Percentiles rank a stretch among this genome's conserved stretches.
These are phyloP conservation scores for Corynespora cassiicola DNA, from an alignment of 2,329 filamentous ascomycete species.

Conservation along the genomic window DNA sequence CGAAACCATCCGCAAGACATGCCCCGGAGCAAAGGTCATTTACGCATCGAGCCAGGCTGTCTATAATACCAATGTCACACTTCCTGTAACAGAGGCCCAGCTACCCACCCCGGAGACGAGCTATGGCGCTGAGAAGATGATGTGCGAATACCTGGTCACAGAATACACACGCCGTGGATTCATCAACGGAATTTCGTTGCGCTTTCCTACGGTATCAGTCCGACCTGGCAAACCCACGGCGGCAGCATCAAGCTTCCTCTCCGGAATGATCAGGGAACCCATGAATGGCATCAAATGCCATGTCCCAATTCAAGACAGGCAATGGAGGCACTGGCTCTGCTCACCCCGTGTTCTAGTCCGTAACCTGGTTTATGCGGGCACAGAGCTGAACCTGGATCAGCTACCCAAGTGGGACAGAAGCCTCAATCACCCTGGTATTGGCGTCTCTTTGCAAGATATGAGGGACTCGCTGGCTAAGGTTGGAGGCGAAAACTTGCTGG, in stretches of 20 bases:
- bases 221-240: constrained; percentile 63
- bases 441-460: constrained; percentile 60
- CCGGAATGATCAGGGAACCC: constrained; percentile 67
- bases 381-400: constrained; percentile 50
- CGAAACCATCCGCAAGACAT: constrained; percentile 56
- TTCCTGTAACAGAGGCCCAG: constrained; percentile 26
- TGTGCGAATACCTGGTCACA: constrained; percentile 65
- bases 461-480: constrained; percentile 59
- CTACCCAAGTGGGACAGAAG: constrained; percentile 53
- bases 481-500: constrained; percentile 56
- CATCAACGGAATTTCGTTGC: constrained; percentile 61
- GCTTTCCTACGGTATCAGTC: constrained; percentile 66
- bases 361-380: constrained; percentile 55
- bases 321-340: constrained; percentile 62
- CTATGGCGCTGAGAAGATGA: constrained; percentile 66
- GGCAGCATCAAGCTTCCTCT: constrained; percentile 65
- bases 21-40: constrained; percentile 61
- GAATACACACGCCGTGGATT: constrained; percentile 64
- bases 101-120: constrained; percentile 65
- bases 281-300: constrained; percentile 58
- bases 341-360: constrained; percentile 59
- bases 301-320: constrained; percentile 52
- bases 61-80: constrained; percentile 60
- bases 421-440: constrained; percentile 44
- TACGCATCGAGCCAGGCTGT: constrained; percentile 67